phyloP scores from a whole-genome alignment of 2,329 filamentous ascomycete species.

The Stagonosporopsis tanaceti region DNA sequence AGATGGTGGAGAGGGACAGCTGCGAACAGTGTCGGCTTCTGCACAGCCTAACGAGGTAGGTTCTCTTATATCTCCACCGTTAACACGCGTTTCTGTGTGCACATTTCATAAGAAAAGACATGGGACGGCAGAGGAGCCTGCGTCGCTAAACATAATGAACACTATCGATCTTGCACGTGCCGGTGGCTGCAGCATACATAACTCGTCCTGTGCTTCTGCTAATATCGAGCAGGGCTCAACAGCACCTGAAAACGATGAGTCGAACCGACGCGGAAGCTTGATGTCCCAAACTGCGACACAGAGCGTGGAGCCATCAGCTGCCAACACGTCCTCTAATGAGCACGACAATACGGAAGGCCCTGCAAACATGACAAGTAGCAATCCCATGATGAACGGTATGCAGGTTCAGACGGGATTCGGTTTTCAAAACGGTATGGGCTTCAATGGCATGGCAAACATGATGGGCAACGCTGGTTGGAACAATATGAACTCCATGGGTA shows the following conservation, averaged over 20 bases:
- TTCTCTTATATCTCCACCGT: slow-evolving; percentile 10
- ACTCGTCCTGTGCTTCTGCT: slow-evolving; percentile 23
- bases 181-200: slow-evolving; percentile 27
- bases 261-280: slow-evolving; percentile 28
- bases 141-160: slow-evolving; percentile 29
- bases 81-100: slow-evolving; percentile 9
- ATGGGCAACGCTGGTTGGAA: slow-evolving; percentile 71
- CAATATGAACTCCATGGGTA: slow-evolving; percentile 81
- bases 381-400: slow-evolving; percentile 39
- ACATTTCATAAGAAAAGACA: slow-evolving; percentile 13
- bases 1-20: slow-evolving; percentile 22
- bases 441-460: slow-evolving; percentile 59
- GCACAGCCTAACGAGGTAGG: slow-evolving; percentile 39
- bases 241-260: slow-evolving; percentile 19
- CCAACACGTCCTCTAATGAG: slow-evolving; percentile 28
- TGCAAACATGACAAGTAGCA: slow-evolving; percentile 31
- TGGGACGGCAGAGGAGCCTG: slow-evolving; percentile 5
- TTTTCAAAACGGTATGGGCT: slow-evolving; percentile 64
- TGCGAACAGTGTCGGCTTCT: slow-evolving; percentile 29
- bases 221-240: slow-evolving; percentile 25
- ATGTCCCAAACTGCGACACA: slow-evolving; percentile 28
- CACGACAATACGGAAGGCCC: slow-evolving; percentile 28
- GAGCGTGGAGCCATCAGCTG: slow-evolving; percentile 28
- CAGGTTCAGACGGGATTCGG: slow-evolving; percentile 50
- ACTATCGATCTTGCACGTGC: slow-evolving; percentile 31